phyloP scores from a whole-genome alignment of 768 basidiomycete genomes.

The Cystofilobasidium ferigula region DNA sequence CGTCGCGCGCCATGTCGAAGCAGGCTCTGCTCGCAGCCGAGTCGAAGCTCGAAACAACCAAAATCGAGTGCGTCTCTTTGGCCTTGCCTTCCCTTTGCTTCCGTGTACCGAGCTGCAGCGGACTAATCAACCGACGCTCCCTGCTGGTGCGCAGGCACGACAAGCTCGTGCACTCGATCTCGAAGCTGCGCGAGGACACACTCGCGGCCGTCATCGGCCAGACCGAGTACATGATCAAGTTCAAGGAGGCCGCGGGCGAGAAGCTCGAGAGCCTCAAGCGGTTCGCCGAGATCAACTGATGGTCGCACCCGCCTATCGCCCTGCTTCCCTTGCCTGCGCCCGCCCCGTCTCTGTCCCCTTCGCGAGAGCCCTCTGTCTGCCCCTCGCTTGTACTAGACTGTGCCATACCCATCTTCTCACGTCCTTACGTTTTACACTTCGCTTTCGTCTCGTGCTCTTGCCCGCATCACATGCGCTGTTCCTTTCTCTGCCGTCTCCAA shows the following conservation, averaged over 20 bases:
- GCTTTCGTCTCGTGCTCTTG: no score
- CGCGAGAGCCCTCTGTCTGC: no score
- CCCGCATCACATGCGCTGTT: no score
- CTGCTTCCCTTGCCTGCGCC: no score
- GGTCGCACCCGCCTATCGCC: no score
- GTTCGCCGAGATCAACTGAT: slow-evolving; percentile 24
- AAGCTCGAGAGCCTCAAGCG: slow-evolving; percentile 23
- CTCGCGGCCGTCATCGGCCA: slow-evolving; percentile 16
- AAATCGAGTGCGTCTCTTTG: slow-evolving; percentile 33
- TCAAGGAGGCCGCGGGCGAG: slow-evolving; percentile 23
- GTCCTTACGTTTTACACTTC: no score
- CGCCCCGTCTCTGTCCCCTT: no score
- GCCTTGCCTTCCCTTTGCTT: neutral
- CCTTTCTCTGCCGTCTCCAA: no score
- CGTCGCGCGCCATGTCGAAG: slow-evolving; percentile 33
- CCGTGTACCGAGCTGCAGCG: no score
- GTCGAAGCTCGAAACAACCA: slow-evolving; percentile 34
- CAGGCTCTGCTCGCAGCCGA: slow-evolving; percentile 35
- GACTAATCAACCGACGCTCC: neutral
- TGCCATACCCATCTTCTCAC: no score
- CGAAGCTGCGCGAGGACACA: slow-evolving; percentile 20
- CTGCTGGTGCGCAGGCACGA: slow-evolving; percentile 14
- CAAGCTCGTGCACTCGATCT: slow-evolving; percentile 17
- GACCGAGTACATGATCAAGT: slow-evolving; percentile 24
- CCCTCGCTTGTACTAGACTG: no score